Conservation (phyloP, 2,329 filamentous ascomycete genomes). For the Anthostomella pinea region DNA sequence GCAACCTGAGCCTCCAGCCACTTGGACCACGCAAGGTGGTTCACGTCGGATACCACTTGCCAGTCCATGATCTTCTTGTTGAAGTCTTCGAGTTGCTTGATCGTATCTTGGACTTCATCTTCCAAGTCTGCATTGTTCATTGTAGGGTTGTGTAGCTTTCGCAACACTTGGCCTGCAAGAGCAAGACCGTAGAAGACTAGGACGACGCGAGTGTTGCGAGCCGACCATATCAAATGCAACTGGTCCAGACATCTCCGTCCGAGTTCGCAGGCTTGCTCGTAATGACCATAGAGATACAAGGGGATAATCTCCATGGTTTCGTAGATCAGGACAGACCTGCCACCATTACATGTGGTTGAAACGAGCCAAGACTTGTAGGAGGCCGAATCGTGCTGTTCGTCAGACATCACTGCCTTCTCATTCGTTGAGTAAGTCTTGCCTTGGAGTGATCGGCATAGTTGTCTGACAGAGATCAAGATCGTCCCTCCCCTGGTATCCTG, state of each 20-base stretch:
- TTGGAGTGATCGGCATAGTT: conserved; percentile 67
- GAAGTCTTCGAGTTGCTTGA: conserved; percentile 52
- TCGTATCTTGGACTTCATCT: conserved; percentile 44
- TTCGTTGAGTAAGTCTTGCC: conserved; percentile 63
- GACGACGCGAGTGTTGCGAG: conserved; percentile 54
- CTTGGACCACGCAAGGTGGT: conserved; percentile 68
- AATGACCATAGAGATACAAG: conserved; percentile 62
- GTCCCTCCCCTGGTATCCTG: conserved; percentile 69
- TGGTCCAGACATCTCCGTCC: conserved; percentile 49
- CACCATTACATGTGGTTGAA: conserved; percentile 54
- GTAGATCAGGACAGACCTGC: conserved; percentile 65
- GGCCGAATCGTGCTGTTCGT: conserved; percentile 60
- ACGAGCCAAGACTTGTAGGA: conserved; percentile 59
- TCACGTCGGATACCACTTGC: conserved; percentile 62
- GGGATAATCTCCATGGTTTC: conserved; percentile 63
- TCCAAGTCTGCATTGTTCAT: conserved; percentile 41
- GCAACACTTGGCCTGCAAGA: conserved; percentile 50
- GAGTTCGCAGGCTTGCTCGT: conserved; percentile 55
- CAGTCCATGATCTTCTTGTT: conserved; percentile 63
- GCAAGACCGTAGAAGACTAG: conserved; percentile 61
- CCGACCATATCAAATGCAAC: conserved; percentile 54
- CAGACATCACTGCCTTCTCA: conserved; percentile 59
- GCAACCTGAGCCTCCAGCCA: conserved; percentile 66
- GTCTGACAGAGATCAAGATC: conserved; percentile 63
- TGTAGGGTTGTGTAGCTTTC: conserved; percentile 47